phyloP scores from a whole-genome alignment of 2,329 filamentous ascomycete species.

The Myrmaecium sp. region DNA sequence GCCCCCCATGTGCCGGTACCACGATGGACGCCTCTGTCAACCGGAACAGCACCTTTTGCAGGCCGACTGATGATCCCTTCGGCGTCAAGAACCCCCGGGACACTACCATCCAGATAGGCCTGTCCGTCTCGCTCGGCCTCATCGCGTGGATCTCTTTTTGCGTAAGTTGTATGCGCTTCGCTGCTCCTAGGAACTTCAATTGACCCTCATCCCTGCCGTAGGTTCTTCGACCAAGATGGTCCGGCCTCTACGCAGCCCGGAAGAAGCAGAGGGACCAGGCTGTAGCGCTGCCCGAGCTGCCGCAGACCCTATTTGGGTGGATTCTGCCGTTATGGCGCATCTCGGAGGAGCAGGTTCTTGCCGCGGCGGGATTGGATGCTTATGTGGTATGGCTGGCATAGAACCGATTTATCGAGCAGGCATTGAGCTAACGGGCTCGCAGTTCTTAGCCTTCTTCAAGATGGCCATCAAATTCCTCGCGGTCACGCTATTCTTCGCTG shows the following conservation, averaged over 20 bases:
- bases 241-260: constrained; percentile 72
- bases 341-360: constrained; percentile 74
- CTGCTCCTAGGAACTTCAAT: background rate
- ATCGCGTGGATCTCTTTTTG: constrained; percentile 63
- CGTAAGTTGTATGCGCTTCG: constrained; percentile 30
- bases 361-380: constrained; percentile 82
- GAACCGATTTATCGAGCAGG: constrained; percentile 1
- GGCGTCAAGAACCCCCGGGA: constrained; percentile 25
- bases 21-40: too few relatives aligned
- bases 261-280: constrained; percentile 57
- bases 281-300: constrained; percentile 55
- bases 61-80: too few relatives aligned
- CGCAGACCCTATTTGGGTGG: constrained; percentile 82
- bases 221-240: constrained; percentile 83
- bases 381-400: constrained; percentile 53
- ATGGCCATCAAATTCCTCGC: constrained; percentile 77
- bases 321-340: constrained; percentile 72
- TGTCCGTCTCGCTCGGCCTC: constrained; percentile 54
- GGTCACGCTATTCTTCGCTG: constrained; percentile 65
- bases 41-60: too few relatives aligned
- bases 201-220: constrained; percentile 24
- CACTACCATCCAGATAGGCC: constrained; percentile 45
- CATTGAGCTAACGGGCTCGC: constrained; percentile 3
- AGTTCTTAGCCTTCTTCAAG: constrained; percentile 89
- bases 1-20: too few relatives aligned